These are phyloP conservation scores for Waltergamsia citrina DNA, from an alignment of 2,329 filamentous ascomycete species.

Conservation along the genomic window DNA sequence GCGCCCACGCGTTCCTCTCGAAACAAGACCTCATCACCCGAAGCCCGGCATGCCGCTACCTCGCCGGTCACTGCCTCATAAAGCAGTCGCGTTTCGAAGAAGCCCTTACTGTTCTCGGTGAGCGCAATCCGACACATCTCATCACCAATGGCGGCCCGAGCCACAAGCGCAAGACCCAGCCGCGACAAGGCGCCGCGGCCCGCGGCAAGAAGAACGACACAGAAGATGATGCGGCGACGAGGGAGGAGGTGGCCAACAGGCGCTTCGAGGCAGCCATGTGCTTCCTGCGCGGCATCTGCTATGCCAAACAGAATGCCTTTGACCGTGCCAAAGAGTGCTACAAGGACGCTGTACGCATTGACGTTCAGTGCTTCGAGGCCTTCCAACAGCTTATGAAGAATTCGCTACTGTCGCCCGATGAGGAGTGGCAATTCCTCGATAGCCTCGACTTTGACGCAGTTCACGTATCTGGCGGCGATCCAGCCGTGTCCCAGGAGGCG, in stretches of 20 bases:
- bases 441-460: slow-evolving; percentile 86
- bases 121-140: slow-evolving; percentile 87
- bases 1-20: slow-evolving; percentile 77
- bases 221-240: slow-evolving; percentile 15
- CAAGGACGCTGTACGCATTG: slow-evolving; percentile 92
- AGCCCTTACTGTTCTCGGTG: slow-evolving; percentile 75
- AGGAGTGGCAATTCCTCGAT: slow-evolving; percentile 84
- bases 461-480: slow-evolving; percentile 51
- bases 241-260: slow-evolving; percentile 59
- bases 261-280: slow-evolving; percentile 97
- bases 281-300: slow-evolving; percentile 86
- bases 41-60: slow-evolving; percentile 82
- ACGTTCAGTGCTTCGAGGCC: slow-evolving; percentile 96
- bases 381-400: slow-evolving; percentile 98
- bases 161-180: slow-evolving; percentile 27
- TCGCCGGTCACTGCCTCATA: slow-evolving; percentile 88
- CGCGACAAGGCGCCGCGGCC: slow-evolving; percentile 19
- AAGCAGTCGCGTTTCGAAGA: slow-evolving; percentile 88
- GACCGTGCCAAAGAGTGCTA: slow-evolving; percentile 97
- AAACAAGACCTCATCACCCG: slow-evolving; percentile 73
- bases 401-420: slow-evolving; percentile 77
- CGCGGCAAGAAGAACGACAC: slow-evolving; percentile 14
- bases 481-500: slow-evolving; percentile 65
- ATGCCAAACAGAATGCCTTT: slow-evolving; percentile 93
- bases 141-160: slow-evolving; percentile 44